phyloP scores from a whole-genome alignment of 352 stramenopile species.

The Phytophthora ohioensis region DNA sequence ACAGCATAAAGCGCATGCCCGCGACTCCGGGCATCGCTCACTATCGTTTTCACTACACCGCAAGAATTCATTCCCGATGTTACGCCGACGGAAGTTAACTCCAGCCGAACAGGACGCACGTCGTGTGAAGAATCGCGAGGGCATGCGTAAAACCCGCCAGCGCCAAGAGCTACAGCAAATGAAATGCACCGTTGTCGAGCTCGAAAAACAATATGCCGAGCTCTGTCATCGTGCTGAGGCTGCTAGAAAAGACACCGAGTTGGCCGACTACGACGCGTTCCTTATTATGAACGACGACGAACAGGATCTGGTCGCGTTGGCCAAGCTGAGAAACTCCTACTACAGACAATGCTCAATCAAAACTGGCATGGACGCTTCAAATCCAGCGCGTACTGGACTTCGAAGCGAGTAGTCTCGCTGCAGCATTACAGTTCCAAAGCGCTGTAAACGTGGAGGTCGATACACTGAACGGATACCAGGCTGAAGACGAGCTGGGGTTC shows the following conservation, averaged over 20 bases:
- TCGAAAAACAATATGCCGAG: slow-evolving; percentile 44
- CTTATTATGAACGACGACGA: not conserved
- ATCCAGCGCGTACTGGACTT: slow-evolving; percentile 44
- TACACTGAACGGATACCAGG: slow-evolving; percentile 26
- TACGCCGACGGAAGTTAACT: slow-evolving; percentile 5
- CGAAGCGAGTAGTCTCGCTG: slow-evolving; percentile 12
- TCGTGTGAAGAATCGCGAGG: slow-evolving; percentile 41
- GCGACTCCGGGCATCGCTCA: not conserved
- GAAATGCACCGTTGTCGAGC: slow-evolving; percentile 31
- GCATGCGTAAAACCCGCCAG: slow-evolving; percentile 45
- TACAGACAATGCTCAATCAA: slow-evolving; percentile 44
- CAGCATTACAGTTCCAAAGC: not conserved
- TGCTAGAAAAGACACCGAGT: not conserved
- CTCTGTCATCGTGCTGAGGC: slow-evolving; percentile 27
- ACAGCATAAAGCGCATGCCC: too few relatives aligned
- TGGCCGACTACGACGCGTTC: not conserved
- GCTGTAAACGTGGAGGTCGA: not conserved
- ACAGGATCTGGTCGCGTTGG: slow-evolving; percentile 18
- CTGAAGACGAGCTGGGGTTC: slow-evolving; percentile 41
- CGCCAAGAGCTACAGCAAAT: slow-evolving; percentile 41
- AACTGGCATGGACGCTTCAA: slow-evolving; percentile 34
- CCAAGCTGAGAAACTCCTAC: slow-evolving; percentile 51
- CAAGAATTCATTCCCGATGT: not conserved
- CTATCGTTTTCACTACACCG: not conserved
- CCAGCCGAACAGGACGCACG: slow-evolving; percentile 19